Base-by-base conservation (phyloP, 202 grass and related monocot species). In the Hordeum pubiflorum region DNA sequence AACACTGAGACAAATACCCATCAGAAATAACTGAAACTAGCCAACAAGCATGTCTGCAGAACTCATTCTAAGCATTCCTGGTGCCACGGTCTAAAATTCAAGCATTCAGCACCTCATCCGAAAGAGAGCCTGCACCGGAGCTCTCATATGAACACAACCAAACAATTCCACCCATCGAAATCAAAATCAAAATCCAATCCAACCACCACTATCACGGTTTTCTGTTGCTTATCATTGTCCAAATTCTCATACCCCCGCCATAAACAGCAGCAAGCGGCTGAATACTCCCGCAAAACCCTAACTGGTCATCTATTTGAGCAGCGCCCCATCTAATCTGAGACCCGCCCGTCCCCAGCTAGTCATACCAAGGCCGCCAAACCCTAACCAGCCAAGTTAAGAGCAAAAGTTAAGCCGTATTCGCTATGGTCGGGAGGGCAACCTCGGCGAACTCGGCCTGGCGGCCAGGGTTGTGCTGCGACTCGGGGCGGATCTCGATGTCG, bases 391-490 rank as follows among this genome's bases (percentile, higher is more conserved):
- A 77, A 76, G 74, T 33, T 27, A 79, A 72, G 20, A 83, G 65
- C 55, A 75, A 84, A 17, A 82, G 71, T 84, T 18, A 68, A 59
- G 83, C 80, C 58, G 70, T 27, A 67, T 33, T 60, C 31, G 83
- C 44, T 68, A 85, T 12, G 20, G 72, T 64, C 73, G 34, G 32
- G 23, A 39, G 70, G 61, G 34, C 75, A 58, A 95, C 96, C 92
- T 99, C 90, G 13, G 91, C 89, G 57, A 99, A 99, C 69, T 99
- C 96, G 38, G 96, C 94, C 76, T 99, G 96, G 21, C 92, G 90
- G 65, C 96, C 96, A 10, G 96, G 96, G 83, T 99, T 99, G 81
- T 99, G 92, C 85, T 99, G 96, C 32, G 90, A 93, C 85, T 99
- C 96, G 52, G 96, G 92, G 5, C 92, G 90, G 70, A 99, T 99